phyloP scores from a whole-genome alignment of 768 basidiomycete genomes.

The Suillus sp. region DNA sequence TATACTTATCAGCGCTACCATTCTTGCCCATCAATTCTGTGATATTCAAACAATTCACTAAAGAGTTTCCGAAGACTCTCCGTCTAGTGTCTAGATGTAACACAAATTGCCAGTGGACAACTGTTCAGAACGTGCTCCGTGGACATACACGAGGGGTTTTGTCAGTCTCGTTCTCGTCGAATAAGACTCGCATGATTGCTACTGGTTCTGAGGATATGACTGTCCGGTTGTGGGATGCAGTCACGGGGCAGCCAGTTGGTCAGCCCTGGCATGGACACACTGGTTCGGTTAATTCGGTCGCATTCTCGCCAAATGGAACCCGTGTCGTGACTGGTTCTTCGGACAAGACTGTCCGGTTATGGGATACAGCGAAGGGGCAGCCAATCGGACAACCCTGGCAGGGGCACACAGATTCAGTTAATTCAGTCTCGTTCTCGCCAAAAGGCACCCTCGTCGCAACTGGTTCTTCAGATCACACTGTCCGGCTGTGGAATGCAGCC shows the following conservation, averaged over 20 bases:
- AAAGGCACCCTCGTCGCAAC: conserved; percentile 8
- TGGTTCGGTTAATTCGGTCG: neutral
- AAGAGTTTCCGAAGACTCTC: neutral
- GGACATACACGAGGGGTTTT: neutral
- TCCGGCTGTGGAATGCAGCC: conserved; percentile 9
- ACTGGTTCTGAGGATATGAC: neutral
- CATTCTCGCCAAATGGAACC: neutral
- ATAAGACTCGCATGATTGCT: neutral
- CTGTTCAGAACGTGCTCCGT: conserved; percentile 19
- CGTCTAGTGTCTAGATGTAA: neutral
- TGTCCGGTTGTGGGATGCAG: neutral
- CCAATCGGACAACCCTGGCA: neutral
- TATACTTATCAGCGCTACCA: conserved; percentile 29
- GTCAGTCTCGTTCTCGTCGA: neutral
- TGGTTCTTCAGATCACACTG: conserved; percentile 5
- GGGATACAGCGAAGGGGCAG: neutral
- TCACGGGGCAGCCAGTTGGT: neutral
- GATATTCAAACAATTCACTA: conserved; percentile 15
- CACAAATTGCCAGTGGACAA: conserved; percentile 17
- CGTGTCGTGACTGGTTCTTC: neutral
- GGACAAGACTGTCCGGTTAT: neutral
- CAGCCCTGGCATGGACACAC: neutral
- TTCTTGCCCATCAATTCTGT: conserved; percentile 28
- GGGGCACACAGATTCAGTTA: conserved; percentile 1
- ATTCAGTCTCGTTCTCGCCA: conserved; percentile 11